phyloP scores from a whole-genome alignment of 1,284 basidiomycete genomes.

The Tausonia pullulans region DNA sequence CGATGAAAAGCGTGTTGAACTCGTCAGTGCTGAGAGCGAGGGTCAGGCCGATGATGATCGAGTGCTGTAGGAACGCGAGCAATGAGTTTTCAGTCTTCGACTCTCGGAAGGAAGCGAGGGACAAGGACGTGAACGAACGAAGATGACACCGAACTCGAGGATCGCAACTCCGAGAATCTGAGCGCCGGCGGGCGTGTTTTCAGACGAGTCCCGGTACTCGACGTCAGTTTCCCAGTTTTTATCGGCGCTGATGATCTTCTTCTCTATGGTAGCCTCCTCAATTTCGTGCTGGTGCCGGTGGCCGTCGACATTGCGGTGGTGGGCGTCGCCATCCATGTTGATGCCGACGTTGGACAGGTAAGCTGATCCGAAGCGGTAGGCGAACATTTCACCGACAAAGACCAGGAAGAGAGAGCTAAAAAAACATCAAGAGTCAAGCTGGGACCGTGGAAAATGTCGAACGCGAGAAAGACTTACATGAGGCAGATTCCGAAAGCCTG shows the following conservation, averaged over 20 bases:
- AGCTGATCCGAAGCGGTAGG: conserved; percentile 23
- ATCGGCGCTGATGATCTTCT: conserved; percentile 11
- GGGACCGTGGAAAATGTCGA: conserved; percentile 14
- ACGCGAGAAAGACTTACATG: conserved; percentile 15
- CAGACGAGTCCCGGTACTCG: conserved; percentile 3
- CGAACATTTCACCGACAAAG: conserved; percentile 18
- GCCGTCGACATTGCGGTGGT: conserved; percentile 18
- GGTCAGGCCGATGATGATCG: conserved; percentile 80
- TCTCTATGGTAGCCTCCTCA: conserved; percentile 13
- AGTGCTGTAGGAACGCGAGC: conserved; percentile 29
- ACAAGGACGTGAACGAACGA: conserved; percentile 46
- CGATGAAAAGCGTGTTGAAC: conserved; percentile 79
- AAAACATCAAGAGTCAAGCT: not conserved
- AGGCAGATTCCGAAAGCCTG: conserved; percentile 18
- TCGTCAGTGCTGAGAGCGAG: conserved; percentile 65
- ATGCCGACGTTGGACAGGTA: conserved; percentile 22
- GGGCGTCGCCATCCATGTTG: conserved; percentile 14
- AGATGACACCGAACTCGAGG: conserved; percentile 73
- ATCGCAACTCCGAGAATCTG: conserved; percentile 52
- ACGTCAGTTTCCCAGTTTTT: conserved; percentile 16
- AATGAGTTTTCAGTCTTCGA: too few species aligned
- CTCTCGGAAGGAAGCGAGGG: not conserved
- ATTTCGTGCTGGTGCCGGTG: conserved; percentile 3
- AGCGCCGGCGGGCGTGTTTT: conserved; percentile 43
- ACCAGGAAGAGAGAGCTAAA: conserved; percentile 19